Evolutionary conservation across 805 yeast species (phyloP).

Genomic region (Barnettozyma sucrosica): DNA sequence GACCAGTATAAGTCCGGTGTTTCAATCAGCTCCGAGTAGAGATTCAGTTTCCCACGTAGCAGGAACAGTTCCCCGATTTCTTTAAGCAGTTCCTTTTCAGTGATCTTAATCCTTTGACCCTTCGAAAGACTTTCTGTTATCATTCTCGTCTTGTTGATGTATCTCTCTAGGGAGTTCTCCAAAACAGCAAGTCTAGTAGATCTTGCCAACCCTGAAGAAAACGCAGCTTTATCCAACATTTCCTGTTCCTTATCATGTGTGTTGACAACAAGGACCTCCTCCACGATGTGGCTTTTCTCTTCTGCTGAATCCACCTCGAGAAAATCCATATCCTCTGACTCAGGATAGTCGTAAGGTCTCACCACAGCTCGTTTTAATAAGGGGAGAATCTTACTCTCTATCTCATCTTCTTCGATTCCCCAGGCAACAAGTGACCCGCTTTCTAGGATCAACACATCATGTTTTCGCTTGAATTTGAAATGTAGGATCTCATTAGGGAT

Average conservation of each 20-base stretch:
- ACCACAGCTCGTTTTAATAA: slow-evolving; percentile 43
- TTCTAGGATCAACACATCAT: slow-evolving; percentile 61
- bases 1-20: slow-evolving; percentile 94
- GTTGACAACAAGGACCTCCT: slow-evolving; percentile 67
- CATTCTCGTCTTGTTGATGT: slow-evolving; percentile 54
- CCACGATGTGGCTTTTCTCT: slow-evolving; percentile 44
- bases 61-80: slow-evolving; percentile 72
- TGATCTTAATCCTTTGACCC: slow-evolving; percentile 48
- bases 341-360: slow-evolving; percentile 43
- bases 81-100: slow-evolving; percentile 56
- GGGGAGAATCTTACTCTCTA: slow-evolving; percentile 45
- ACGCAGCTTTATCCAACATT: slow-evolving; percentile 76
- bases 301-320: slow-evolving; percentile 10
- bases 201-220: slow-evolving; percentile 80
- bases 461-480: slow-evolving; percentile 35
- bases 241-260: slow-evolving; percentile 41
- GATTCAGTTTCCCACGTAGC: slow-evolving; percentile 74
- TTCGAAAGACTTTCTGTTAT: slow-evolving; percentile 62
- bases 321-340: slow-evolving; percentile 85
- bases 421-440: slow-evolving; percentile 83
- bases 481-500: slow-evolving; percentile 67
- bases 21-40: slow-evolving; percentile 83
- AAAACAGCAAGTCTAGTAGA: slow-evolving; percentile 80
- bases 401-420: slow-evolving; percentile 60
- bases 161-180: slow-evolving; percentile 66